phyloP scores from a whole-genome alignment of 2,329 filamentous ascomycete species.

The Colletotrichum limetticola region DNA sequence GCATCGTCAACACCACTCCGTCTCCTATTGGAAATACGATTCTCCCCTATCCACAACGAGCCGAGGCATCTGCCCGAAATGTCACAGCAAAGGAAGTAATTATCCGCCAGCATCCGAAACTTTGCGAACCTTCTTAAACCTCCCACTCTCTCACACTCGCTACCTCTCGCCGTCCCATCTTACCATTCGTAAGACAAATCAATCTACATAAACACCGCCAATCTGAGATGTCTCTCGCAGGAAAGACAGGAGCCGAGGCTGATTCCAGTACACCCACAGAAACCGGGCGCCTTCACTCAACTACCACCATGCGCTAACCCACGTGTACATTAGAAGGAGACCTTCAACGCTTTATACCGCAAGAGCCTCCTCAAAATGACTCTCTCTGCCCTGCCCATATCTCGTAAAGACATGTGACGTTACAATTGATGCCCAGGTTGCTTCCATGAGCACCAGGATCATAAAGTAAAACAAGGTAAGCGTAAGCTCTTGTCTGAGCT shows the following conservation, averaged over 20 bases:
- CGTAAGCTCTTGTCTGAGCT: neutral
- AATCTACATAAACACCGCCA: neutral
- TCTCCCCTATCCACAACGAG: neutral
- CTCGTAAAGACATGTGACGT: neutral
- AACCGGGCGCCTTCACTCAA: neutral
- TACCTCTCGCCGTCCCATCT: neutral
- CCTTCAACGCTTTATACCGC: rapidly evolving
- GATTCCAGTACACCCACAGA: neutral
- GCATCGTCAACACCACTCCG: neutral
- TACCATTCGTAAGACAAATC: neutral
- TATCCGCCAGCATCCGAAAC: neutral
- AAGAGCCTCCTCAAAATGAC: neutral
- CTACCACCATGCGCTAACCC: neutral
- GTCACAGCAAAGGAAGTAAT: neutral
- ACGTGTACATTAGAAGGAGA: neutral
- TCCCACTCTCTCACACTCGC: neutral
- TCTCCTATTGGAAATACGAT: neutral
- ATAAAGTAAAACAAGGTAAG: neutral
- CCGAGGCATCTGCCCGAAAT: neutral
- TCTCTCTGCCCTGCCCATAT: neutral
- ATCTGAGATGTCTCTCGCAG: neutral
- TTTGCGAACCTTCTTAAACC: neutral
- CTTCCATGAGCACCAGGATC: neutral
- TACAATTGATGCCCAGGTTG: neutral
- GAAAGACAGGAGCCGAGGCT: no score